Conservation (phyloP, 192 early-diverging fungal species). For the Linnemannia exigua region DNA sequence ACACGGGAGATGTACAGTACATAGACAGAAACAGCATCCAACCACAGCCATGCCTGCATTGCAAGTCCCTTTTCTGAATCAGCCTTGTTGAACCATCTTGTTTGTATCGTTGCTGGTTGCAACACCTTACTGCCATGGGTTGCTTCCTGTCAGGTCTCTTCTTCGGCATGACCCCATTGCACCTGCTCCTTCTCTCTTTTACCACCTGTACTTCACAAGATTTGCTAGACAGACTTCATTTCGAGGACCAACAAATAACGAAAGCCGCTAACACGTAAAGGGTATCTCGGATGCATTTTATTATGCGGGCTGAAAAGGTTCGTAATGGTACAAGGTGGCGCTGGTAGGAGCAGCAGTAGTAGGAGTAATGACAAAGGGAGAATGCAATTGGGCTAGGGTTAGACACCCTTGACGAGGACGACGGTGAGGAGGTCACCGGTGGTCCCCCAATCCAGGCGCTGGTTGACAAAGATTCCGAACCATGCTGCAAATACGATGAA, state of each 20-base stretch:
- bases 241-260: background rate
- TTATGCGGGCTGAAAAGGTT: background rate
- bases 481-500: constrained; percentile 67
- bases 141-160: too few species aligned
- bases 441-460: constrained; percentile 71
- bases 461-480: constrained; percentile 72
- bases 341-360: background rate
- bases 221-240: too few species aligned
- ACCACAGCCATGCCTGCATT: too few species aligned
- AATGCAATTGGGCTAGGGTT: background rate
- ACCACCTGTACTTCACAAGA: too few species aligned
- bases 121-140: too few species aligned
- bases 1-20: too few species aligned
- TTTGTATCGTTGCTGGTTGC: too few species aligned
- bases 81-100: too few species aligned
- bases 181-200: too few species aligned
- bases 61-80: too few species aligned
- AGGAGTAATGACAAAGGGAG: background rate
- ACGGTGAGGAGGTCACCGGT: constrained; percentile 68
- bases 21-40: too few species aligned
- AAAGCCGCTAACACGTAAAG: background rate
- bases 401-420: constrained; percentile 65
- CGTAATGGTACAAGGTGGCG: background rate
- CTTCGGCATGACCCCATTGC: too few species aligned
- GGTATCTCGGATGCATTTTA: background rate